Evolutionary conservation across 345 rosid species (phyloP).

Genomic region (rapeseed (Brassica napus)): DNA sequence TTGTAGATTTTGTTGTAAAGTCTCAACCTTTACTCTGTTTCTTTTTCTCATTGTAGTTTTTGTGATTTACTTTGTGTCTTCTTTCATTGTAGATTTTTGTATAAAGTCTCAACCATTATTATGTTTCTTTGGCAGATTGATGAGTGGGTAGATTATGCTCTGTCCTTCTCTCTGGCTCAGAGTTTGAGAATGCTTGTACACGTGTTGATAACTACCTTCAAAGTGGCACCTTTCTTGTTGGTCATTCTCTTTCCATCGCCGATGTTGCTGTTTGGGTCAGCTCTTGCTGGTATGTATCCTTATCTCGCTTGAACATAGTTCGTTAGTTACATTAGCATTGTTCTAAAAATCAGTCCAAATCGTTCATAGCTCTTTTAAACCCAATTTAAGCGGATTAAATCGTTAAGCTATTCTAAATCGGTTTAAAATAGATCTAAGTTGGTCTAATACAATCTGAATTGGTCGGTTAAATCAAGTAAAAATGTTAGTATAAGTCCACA

Average conservation of each 20-base stretch:
- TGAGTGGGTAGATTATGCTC: conserved; percentile 80
- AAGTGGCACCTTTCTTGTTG: conserved; percentile 65
- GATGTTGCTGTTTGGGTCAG: conserved; percentile 90
- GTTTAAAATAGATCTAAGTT: not conserved
- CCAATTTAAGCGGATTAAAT: no score
- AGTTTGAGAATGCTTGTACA: conserved; percentile 75
- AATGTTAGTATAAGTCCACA: no score
- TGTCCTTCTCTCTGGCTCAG: conserved; percentile 69
- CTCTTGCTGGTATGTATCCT: conserved; percentile 60
- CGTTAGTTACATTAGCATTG: not conserved
- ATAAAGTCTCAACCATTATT: not conserved
- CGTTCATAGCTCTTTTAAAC: no score
- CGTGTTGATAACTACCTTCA: conserved; percentile 56
- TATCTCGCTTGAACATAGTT: not conserved
- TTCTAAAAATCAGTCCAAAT: not conserved
- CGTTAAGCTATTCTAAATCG: no score
- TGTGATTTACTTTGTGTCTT: no score
- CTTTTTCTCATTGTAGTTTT: no score
- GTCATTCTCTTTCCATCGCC: conserved; percentile 67
- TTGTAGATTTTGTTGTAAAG: no score
- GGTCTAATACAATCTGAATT: not conserved
- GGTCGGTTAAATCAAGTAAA: no score
- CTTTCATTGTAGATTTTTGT: no score
- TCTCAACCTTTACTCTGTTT: no score
- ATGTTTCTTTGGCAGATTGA: conserved; percentile 55